Conservation (phyloP, 176 grass and related monocot genomes). For the Juncus inflexus region DNA sequence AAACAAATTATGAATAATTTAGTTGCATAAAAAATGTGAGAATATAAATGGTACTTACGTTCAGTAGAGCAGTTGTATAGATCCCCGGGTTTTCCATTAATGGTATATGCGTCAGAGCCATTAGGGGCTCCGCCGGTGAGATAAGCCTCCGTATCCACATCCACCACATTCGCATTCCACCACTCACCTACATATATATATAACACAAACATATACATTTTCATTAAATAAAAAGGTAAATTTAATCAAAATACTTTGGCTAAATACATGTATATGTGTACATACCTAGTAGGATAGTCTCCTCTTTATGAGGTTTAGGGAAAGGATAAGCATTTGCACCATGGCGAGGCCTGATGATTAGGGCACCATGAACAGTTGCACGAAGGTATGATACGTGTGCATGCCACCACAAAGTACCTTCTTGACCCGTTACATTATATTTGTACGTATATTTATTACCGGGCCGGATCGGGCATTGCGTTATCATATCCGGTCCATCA, state of each 20-base stretch:
- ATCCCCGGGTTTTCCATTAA: slow-evolving; percentile 58
- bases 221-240: not conserved
- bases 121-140: not conserved
- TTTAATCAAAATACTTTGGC: not conserved
- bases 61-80: slow-evolving; percentile 33
- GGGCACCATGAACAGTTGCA: slow-evolving; percentile 51
- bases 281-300: slow-evolving; percentile 42
- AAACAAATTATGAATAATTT: not conserved
- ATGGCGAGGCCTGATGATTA: slow-evolving; percentile 39
- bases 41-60: slow-evolving; percentile 24
- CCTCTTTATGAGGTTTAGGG: slow-evolving; percentile 37
- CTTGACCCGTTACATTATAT: slow-evolving; percentile 53
- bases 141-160: slow-evolving; percentile 5
- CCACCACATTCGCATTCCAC: slow-evolving; percentile 55
- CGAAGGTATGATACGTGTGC: slow-evolving; percentile 49
- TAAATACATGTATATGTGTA: not conserved
- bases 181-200: slow-evolving; percentile 42
- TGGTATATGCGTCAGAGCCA: slow-evolving; percentile 47
- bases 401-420: slow-evolving; percentile 93
- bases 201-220: not conserved
- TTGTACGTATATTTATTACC: slow-evolving; percentile 41
- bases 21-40: not conserved
- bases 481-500: slow-evolving; percentile 67
- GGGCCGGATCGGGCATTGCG: slow-evolving; percentile 69
- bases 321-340: slow-evolving; percentile 45